Evolutionary conservation across 1,139 yeast genomes (phyloP), one percentile per base, ranked within the genome.

Genomic region (Tardiomyces blankii): DNA sequence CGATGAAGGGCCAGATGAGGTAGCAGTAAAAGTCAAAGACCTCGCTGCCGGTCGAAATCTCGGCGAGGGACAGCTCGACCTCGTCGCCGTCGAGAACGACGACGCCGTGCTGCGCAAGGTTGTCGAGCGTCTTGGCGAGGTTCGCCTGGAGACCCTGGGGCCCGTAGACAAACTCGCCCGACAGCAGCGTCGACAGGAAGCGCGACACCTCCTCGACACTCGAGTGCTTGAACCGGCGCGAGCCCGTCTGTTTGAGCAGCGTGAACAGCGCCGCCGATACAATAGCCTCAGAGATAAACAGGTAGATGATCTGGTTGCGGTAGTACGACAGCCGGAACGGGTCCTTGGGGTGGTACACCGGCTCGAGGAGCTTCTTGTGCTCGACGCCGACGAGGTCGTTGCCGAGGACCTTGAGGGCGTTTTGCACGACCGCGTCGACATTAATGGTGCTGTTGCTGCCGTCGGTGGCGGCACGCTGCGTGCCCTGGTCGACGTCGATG

Each of bases 1-100:
- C 73, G 39, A 68, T 57, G 48, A 66, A 69, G 2, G 73, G 73
- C 73, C 73, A 69, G 14, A 69, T 55, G 41, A 68, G 51, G 50
- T 61, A 66, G 48, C 72, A 66, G 53, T 67, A 69, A 48, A 69
- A 69, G 50, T 68, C 72, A 46, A 67, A 66, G 41, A 53, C 54
- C 43, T 66, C 68, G 41, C 64, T 54, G 35, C 68, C 70, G 9
- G 51, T 51, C 30, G 51, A 53, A 21, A 67, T 54, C 48, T 66
- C 69, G 18, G 54, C 52, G 5, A 53, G 42, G 30, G 65, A 55
- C 43, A 65, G 48, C 43, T 56, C 57, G 21, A 66, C 56, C 12
- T 46, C 41, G 19, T 45, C 50, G 14, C 44, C 23, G 16, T 48
- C 47, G 43, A 52, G 28, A 11, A 45, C 33, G 13, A 63, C 44